Conservation (phyloP, 257 asterid species). For the Solanum bulbocastanum region DNA sequence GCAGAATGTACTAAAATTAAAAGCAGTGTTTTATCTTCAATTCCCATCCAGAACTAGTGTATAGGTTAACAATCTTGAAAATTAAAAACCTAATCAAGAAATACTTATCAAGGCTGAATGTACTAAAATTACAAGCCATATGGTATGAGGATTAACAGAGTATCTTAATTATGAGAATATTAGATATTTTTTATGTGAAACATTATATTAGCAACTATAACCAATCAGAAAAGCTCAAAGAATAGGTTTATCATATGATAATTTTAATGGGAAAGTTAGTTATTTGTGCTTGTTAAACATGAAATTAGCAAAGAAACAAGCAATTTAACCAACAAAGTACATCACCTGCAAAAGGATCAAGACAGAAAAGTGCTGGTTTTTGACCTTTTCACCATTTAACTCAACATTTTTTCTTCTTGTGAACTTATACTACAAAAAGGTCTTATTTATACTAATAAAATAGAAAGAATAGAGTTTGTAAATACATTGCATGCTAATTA, state of each 20-base stretch:
- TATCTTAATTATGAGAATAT: too few relatives aligned
- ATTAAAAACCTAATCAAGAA: not conserved
- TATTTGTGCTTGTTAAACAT: not conserved
- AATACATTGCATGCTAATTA: too few relatives aligned
- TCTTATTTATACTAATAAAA: not conserved
- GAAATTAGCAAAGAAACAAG: not conserved
- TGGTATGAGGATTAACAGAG: not conserved
- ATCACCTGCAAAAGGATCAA: not conserved
- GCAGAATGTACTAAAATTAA: too few relatives aligned
- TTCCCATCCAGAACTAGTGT: not conserved
- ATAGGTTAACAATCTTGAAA: not conserved
- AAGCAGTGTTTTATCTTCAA: not conserved
- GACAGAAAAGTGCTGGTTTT: not conserved
- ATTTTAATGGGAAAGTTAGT: too few relatives aligned
- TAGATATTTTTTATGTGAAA: not conserved
- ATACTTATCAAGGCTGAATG: not conserved
- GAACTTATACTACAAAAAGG: not conserved
- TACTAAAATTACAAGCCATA: not conserved
- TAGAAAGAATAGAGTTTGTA: too few relatives aligned
- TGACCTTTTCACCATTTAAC: not conserved
- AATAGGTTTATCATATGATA: too few relatives aligned
- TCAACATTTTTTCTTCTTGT: not conserved
- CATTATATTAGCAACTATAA: not conserved
- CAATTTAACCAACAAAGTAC: not conserved
- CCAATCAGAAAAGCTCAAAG: not conserved